phyloP scores from a whole-genome alignment of 352 stramenopile genomes.

The Aphanomyces invadans region DNA sequence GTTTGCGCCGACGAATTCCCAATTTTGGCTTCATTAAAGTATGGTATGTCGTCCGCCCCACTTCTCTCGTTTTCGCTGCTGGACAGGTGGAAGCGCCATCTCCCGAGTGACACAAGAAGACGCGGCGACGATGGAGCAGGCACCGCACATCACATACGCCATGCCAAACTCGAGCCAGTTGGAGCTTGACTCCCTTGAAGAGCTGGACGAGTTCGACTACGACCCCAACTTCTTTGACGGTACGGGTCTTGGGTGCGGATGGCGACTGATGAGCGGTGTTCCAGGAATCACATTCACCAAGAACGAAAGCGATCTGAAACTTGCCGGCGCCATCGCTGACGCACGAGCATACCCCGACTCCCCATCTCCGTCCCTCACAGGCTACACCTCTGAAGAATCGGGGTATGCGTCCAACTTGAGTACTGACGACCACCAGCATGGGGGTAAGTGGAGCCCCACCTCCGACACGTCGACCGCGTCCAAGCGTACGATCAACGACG shows the following conservation, averaged over 20 bases:
- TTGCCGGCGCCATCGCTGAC: not conserved
- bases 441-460: constrained; percentile 18
- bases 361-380: constrained; percentile 10
- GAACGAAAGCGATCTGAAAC: not conserved
- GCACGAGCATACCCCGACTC: constrained; percentile 13
- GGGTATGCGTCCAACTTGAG: constrained; percentile 66
- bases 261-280: not conserved
- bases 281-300: constrained; percentile 22
- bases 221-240: constrained; percentile 26
- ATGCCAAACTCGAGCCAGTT: constrained; percentile 10
- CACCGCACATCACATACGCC: not conserved
- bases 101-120: constrained; percentile 1
- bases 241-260: not conserved
- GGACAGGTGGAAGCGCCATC: not conserved
- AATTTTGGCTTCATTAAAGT: too few relatives aligned
- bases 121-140: not conserved
- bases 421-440: constrained; percentile 44
- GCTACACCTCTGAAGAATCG: constrained; percentile 77
- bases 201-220: constrained; percentile 22
- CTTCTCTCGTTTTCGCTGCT: not conserved
- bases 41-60: not conserved
- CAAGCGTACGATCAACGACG: constrained; percentile 44
- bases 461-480: constrained; percentile 37
- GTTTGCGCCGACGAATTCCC: too few relatives aligned
- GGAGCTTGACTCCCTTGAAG: constrained; percentile 11